phyloP scores from a whole-genome alignment of 495 filamentous ascomycete species.

The Alectoria sarmentosa region DNA sequence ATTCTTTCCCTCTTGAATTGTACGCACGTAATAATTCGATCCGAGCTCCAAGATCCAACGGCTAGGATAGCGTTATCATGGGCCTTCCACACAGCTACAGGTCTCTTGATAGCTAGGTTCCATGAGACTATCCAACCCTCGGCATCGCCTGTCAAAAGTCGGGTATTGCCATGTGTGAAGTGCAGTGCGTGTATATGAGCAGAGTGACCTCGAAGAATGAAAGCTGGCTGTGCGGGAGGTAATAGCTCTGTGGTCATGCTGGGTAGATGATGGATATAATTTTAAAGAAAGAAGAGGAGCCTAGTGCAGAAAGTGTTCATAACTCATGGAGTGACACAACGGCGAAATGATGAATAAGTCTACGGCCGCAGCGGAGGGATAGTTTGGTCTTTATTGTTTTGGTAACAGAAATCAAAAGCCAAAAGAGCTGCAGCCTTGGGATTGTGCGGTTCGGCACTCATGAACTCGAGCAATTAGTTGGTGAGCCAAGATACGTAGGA shows the following conservation, averaged over 20 bases:
- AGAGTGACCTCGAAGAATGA: conserved; percentile 82
- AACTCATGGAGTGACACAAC: background rate
- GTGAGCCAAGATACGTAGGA: background rate
- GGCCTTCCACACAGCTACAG: conserved; percentile 79
- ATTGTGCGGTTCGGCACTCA: background rate
- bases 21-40: conserved; percentile 67
- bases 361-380: no score
- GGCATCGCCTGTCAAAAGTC: conserved; percentile 80
- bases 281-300: background rate
- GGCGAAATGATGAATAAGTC: background rate
- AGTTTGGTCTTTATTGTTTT: no score
- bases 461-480: background rate
- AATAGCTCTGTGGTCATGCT: conserved; percentile 24
- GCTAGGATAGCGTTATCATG: conserved; percentile 76
- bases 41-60: conserved; percentile 57
- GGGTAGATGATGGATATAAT: background rate
- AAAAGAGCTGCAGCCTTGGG: background rate
- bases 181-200: conserved; percentile 71
- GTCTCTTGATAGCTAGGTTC: conserved; percentile 74
- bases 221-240: conserved; percentile 63
- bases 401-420: background rate
- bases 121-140: conserved; percentile 86
- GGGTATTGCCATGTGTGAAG: conserved; percentile 65
- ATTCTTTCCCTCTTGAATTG: background rate
- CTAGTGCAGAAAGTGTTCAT: background rate